Base-by-base conservation (phyloP, 169 alveolate species). In the Plasmodium falciparum region DNA sequence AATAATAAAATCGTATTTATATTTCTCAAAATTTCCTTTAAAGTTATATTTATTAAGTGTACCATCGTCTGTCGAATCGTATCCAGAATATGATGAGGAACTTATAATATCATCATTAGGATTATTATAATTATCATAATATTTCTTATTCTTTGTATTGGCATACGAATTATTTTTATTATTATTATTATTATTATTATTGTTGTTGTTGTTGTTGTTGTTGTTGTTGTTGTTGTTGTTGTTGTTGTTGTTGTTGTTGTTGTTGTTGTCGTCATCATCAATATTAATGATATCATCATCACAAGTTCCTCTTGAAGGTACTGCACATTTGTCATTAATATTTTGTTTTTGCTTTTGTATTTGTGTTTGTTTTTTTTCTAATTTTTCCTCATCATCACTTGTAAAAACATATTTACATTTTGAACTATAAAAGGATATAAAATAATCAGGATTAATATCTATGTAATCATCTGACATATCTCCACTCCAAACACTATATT, bases 401-500 rank as follows among this genome's bases (percentile, higher is more conserved):
- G 24, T 29, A 66, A 20, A 67, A 17, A 50, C 45, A 58, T 80
- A 80, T 61, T 67, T 80, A 67, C 90, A 80, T 45, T 69, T 80
- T 43, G 90, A 80, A 47, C 80, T 80, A 47, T 80, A 80, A 67
- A 80, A 80, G 3, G 90, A 80, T 43, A 80, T 50, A 59, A 80
- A 80, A 61, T 39, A 66, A 45, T 80, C 62, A 47, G 90, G 90
- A 24, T 80, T 69, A 15, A 80, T 67, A n/a, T 80, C 90, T 3
- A 67, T 54, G 67, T 80, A 80, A 54, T 80, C 90, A 47, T 80
- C 90, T 11, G 92, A 93, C 50, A 92, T 95, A 43, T 94, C 96
- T 52, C 91, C 96, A 65, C 95, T 92, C 96, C 96, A 94, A 26
- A 89, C 91, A 45, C 95, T 92, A 73, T 92, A 94, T 33, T 94